These are phyloP conservation scores for Alternaria brassicicola DNA, from an alignment of 2,329 filamentous ascomycete genomes.

Conservation along the genomic window DNA sequence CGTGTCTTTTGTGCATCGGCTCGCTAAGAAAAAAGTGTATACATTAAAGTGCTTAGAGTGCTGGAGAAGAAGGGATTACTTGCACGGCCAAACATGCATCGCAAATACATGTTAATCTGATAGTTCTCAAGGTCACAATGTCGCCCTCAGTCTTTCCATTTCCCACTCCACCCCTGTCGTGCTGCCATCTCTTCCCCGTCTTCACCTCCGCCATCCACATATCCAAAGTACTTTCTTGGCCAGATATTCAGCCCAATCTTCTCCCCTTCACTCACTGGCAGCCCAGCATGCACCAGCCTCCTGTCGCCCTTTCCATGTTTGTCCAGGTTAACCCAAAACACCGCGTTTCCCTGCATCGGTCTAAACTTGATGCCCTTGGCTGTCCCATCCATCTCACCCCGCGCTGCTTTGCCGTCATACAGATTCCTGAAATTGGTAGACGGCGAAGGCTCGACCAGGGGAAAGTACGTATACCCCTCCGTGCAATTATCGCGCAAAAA, in stretches of 20 bases:
- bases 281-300: constrained; percentile 61
- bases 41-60: neutral
- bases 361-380: constrained; percentile 56
- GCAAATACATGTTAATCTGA: neutral
- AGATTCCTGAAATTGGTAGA: constrained; percentile 6
- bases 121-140: neutral
- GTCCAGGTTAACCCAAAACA: constrained; percentile 66
- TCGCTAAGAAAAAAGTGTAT: neutral
- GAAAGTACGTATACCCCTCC: constrained; percentile 34
- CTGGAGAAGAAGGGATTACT: too few relatives aligned
- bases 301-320: constrained; percentile 47
- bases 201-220: neutral
- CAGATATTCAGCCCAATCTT: constrained; percentile 68
- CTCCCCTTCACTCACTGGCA: constrained; percentile 60
- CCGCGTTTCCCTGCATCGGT: constrained; percentile 60
- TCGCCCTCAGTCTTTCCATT: constrained; percentile 14
- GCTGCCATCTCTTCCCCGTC: neutral
- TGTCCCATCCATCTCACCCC: constrained; percentile 23
- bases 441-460: constrained; percentile 18
- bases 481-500: constrained; percentile 34
- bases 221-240: constrained; percentile 42
- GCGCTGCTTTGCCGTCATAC: constrained; percentile 20
- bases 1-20: neutral
- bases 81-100: too few relatives aligned
- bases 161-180: constrained; percentile 14